phyloP scores from a whole-genome alignment of 306 rosid species.

The Vigna hirtella region DNA sequence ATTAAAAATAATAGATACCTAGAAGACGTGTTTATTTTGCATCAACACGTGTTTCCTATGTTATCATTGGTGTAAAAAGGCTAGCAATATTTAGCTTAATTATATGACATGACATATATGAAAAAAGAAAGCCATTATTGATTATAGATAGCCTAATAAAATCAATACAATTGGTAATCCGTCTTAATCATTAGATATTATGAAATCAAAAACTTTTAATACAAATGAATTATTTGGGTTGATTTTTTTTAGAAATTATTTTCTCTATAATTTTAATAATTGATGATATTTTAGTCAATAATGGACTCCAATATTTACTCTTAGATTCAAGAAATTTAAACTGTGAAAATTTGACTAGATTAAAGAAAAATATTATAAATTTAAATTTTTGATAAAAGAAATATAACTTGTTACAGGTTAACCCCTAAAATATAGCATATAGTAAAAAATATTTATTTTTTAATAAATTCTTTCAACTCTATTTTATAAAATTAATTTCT shows the following conservation, averaged over 20 bases:
- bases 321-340: not conserved
- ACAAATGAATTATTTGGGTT: slow-evolving; percentile 30
- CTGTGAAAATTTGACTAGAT: too few relatives aligned
- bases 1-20: too few relatives aligned
- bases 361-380: too few relatives aligned
- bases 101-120: slow-evolving; percentile 32
- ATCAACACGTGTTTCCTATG: not conserved
- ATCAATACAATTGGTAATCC: slow-evolving; percentile 36
- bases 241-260: not conserved
- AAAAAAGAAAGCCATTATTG: slow-evolving; percentile 18
- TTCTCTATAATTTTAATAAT: slow-evolving; percentile 13
- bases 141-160: not conserved
- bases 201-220: slow-evolving; percentile 2
- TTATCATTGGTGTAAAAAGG: not conserved
- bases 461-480: too few relatives aligned
- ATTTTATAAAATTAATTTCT: too few relatives aligned
- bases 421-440: too few relatives aligned
- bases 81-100: slow-evolving; percentile 3
- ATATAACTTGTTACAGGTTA: too few relatives aligned
- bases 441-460: too few relatives aligned
- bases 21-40: not conserved
- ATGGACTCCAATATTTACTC: not conserved
- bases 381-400: too few relatives aligned
- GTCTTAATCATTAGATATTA: slow-evolving; percentile 40
- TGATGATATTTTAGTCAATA: slow-evolving; percentile 21